phyloP scores from a whole-genome alignment of 2,329 filamentous ascomycete species.

The Pyrenophora seminiperda region DNA sequence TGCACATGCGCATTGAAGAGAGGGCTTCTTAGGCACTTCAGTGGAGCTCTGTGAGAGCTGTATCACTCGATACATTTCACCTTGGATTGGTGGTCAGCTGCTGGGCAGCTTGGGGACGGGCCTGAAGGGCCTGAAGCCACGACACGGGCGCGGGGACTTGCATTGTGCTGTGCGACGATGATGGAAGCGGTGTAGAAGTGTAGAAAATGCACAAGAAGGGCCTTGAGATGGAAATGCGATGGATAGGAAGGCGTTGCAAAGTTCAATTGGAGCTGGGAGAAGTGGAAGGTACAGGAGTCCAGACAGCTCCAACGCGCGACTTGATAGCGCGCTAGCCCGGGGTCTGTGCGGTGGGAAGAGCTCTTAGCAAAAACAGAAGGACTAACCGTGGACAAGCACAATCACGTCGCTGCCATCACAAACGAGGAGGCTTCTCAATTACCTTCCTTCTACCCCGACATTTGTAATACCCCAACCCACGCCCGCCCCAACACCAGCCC shows the following conservation, averaged over 20 bases:
- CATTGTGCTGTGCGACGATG: no score
- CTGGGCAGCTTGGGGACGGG: no score
- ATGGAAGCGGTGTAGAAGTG: no score
- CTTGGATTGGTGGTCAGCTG: no score
- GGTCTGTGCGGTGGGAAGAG: conserved; percentile 24
- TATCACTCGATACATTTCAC: no score
- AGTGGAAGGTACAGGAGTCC: conserved; percentile 8
- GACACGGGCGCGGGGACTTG: no score
- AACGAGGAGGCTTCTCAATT: conserved; percentile 30
- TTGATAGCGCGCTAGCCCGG: conserved; percentile 29
- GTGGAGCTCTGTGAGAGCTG: no score
- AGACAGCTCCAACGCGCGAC: conserved; percentile 19
- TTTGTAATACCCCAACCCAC: conserved; percentile 12
- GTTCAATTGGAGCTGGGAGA: conserved; percentile 1
- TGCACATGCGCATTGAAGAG: no score
- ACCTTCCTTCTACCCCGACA: conserved; percentile 15
- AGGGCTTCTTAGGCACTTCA: no score
- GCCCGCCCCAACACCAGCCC: conserved; percentile 12
- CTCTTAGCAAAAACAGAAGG: conserved; percentile 41
- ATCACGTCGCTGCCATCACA: conserved; percentile 35
- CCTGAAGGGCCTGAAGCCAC: no score
- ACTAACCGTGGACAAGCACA: conserved; percentile 24
- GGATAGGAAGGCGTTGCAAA: background rate
- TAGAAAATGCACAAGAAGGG: background rate
- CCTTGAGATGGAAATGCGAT: background rate